Percentiles rank a stretch among this genome's conserved stretches.
These are phyloP conservation scores for Fistulina hepatica DNA, from an alignment of 1,284 basidiomycete species.

Conservation along the genomic window DNA sequence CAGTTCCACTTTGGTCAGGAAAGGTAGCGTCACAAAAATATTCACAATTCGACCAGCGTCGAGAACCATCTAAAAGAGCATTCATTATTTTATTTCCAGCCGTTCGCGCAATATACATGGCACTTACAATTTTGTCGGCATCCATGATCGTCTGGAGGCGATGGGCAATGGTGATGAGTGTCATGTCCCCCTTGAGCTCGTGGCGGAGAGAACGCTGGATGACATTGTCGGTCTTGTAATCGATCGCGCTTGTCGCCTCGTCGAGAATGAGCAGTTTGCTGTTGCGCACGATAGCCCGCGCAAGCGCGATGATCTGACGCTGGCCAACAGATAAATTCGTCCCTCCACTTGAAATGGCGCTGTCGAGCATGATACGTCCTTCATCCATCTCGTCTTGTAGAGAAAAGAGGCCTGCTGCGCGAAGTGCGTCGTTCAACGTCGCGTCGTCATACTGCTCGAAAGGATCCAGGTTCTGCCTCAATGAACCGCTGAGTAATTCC, in stretches of 20 bases:
- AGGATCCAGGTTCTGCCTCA: constrained; percentile 56
- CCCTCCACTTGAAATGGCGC: constrained; percentile 44
- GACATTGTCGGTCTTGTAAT: constrained; percentile 45
- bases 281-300: constrained; percentile 43
- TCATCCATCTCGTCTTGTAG: constrained; percentile 40
- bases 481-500: constrained; percentile 47
- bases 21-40: background rate
- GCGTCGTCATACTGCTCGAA: constrained; percentile 67
- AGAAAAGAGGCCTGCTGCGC: constrained; percentile 43
- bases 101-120: background rate
- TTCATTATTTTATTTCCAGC: background rate
- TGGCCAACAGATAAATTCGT: constrained; percentile 63
- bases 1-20: background rate
- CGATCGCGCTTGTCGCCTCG: constrained; percentile 21
- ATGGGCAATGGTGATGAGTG: constrained; percentile 56
- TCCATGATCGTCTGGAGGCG: constrained; percentile 63
- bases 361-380: constrained; percentile 39
- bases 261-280: constrained; percentile 29
- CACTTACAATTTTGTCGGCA: constrained; percentile 36
- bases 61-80: constrained; percentile 11
- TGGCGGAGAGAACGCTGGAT: constrained; percentile 47
- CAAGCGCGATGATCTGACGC: constrained; percentile 54
- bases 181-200: constrained; percentile 42
- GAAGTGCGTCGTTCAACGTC: constrained; percentile 41
- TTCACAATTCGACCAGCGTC: constrained; percentile 10